Evolutionary conservation across 202 grass and related monocot species (phyloP).

Genomic region (Brachypodium distachyon): DNA sequence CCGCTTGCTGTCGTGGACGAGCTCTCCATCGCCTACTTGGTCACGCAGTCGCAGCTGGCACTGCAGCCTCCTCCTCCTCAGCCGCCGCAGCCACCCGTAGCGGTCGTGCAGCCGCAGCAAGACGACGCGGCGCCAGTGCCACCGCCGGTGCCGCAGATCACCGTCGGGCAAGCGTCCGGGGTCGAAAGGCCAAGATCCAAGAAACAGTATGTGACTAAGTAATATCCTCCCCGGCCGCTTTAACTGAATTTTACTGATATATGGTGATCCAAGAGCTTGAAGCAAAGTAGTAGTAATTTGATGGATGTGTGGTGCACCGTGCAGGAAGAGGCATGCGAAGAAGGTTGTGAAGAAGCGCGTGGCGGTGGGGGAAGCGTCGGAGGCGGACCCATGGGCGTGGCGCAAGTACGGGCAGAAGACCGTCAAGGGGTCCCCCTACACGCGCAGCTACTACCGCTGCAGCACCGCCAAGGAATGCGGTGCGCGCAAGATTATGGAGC

Average conservation of each 20-base stretch:
- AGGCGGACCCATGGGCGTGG: conserved; percentile 80
- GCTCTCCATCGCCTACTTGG: conserved; percentile 25
- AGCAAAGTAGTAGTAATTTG: too few species aligned
- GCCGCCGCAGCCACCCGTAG: neutral
- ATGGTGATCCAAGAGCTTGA: too few species aligned
- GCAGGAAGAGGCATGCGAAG: conserved; percentile 61
- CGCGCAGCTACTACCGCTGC: conserved; percentile 84
- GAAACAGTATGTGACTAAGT: conserved; percentile 16
- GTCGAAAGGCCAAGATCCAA: neutral
- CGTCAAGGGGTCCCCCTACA: conserved; percentile 85
- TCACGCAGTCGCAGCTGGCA: neutral
- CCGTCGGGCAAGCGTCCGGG: neutral
- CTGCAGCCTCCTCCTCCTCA: neutral
- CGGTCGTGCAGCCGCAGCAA: neutral
- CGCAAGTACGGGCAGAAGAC: conserved; percentile 92
- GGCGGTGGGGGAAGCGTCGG: conserved; percentile 25
- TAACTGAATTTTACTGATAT: too few species aligned
- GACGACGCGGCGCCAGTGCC: neutral
- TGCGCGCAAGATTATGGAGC: conserved; percentile 81
- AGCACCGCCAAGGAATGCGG: conserved; percentile 59
- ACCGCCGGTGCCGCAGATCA: neutral
- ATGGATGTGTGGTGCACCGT: neutral
- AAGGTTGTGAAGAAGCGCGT: conserved; percentile 50
- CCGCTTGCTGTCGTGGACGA: conserved; percentile 17
- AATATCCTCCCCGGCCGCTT: too few species aligned